These are phyloP conservation scores for Globisporangium polare DNA, from an alignment of 352 stramenopile genomes.

Conservation along the genomic window DNA sequence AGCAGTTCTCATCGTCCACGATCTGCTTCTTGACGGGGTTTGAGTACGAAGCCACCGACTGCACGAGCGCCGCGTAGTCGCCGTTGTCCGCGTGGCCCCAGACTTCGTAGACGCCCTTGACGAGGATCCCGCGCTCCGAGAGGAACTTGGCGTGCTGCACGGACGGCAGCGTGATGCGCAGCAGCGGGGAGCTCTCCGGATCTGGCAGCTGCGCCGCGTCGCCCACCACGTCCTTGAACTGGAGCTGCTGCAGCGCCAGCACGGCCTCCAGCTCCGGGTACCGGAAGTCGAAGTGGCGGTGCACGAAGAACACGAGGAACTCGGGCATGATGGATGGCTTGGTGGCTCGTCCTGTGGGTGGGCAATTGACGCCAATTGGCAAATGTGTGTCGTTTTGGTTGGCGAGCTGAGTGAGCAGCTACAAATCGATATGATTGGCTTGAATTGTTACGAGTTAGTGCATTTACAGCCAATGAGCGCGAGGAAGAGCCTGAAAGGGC, in stretches of 20 bases:
- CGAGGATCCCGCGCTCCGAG: constrained; percentile 68
- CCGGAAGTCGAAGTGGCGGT: constrained; percentile 80
- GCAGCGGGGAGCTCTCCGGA: constrained; percentile 53
- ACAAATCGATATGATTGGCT: constrained; percentile 4
- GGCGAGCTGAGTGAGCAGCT: background rate
- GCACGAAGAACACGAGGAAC: constrained; percentile 82
- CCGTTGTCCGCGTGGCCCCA: constrained; percentile 40
- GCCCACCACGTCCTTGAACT: constrained; percentile 26
- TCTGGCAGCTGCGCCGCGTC: constrained; percentile 32
- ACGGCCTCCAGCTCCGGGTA: constrained; percentile 80
- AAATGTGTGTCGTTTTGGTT: constrained; percentile 11
- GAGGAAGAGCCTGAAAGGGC: constrained; percentile 1
- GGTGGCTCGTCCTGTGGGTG: background rate
- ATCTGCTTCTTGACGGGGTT: constrained; percentile 41
- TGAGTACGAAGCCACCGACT: constrained; percentile 31
- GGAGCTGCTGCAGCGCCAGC: constrained; percentile 55
- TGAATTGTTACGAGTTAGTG: background rate
- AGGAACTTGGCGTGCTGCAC: constrained; percentile 67
- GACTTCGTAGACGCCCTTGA: constrained; percentile 82
- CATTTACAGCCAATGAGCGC: constrained; percentile 7
- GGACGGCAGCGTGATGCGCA: constrained; percentile 58
- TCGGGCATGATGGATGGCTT: constrained; percentile 33
- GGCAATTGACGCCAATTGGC: no score
- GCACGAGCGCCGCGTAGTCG: constrained; percentile 51
- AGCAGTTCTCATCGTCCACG: constrained; percentile 35